Evolutionary conservation across 2,329 filamentous ascomycete species (phyloP).

Genomic region (Xylariaceae sp.): DNA sequence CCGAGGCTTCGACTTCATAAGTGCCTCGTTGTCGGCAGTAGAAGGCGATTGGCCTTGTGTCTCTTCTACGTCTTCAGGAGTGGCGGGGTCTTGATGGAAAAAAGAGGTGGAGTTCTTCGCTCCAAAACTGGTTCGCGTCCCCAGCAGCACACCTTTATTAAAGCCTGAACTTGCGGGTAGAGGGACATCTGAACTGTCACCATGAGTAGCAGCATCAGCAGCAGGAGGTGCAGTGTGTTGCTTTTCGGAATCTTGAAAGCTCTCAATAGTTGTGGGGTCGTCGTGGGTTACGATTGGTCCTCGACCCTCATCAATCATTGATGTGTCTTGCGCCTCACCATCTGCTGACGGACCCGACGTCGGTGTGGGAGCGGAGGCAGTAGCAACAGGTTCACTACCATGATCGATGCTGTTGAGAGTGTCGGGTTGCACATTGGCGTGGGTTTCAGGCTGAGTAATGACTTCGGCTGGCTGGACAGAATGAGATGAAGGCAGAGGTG

Average conservation of each 20-base stretch:
- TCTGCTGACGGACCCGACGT: too few relatives aligned
- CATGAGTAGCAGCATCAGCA: too few relatives aligned
- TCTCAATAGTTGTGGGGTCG: too few relatives aligned
- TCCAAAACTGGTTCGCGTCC: slow-evolving; percentile 23
- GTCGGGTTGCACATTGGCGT: neutral
- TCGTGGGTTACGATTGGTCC: too few relatives aligned
- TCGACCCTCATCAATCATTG: too few relatives aligned
- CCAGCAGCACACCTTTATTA: slow-evolving; percentile 23
- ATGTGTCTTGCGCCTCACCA: too few relatives aligned
- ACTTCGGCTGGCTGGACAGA: neutral
- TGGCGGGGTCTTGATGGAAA: slow-evolving; percentile 3
- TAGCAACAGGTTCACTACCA: too few relatives aligned
- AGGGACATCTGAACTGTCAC: neutral
- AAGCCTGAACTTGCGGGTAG: slow-evolving; percentile 13
- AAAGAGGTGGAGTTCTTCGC: slow-evolving; percentile 14
- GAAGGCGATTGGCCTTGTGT: neutral
- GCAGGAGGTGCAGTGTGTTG: too few relatives aligned
- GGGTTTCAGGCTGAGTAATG: neutral
- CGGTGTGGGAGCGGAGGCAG: too few relatives aligned
- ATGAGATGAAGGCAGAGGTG: slow-evolving; percentile 7
- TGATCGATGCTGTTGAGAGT: neutral
- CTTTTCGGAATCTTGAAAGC: too few relatives aligned
- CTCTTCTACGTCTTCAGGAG: neutral
- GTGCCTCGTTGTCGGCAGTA: too few relatives aligned
- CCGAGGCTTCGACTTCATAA: too few relatives aligned